A percentile compares a stretch with the other conserved stretches of the same genome.
These are phyloP conservation scores for Aspergillus thermomutatus DNA, from an alignment of 2,329 filamentous ascomycete species.

Conservation along the genomic window DNA sequence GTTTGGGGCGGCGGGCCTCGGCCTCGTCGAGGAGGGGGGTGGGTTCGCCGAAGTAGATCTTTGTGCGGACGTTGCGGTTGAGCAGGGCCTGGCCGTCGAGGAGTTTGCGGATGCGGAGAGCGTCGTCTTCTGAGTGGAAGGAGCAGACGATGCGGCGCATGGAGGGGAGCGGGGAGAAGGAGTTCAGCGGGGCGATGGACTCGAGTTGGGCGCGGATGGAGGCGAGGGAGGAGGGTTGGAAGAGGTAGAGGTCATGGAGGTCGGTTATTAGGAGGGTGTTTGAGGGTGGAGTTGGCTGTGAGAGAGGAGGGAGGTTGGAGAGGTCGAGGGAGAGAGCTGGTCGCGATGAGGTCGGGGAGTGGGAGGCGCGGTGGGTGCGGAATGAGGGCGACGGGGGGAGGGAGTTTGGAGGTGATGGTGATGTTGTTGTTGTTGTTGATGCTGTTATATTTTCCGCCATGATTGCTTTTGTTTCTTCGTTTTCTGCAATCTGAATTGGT, in stretches of 20 bases:
- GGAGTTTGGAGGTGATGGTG: constrained; percentile 19
- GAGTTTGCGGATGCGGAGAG: constrained; percentile 41
- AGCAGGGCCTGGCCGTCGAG: constrained; percentile 40
- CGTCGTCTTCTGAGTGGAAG: constrained; percentile 42
- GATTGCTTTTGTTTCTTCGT: background rate
- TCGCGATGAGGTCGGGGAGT: constrained; percentile 26
- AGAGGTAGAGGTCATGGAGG: constrained; percentile 44
- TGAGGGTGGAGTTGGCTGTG: constrained; percentile 44
- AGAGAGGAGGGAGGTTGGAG: constrained; percentile 43
- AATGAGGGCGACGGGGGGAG: constrained; percentile 26
- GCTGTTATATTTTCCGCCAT: background rate
- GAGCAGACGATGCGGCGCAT: constrained; percentile 51
- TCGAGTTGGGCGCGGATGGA: constrained; percentile 43
- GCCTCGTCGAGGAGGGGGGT: no score
- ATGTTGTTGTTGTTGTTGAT: constrained; percentile 18
- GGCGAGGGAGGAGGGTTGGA: constrained; percentile 44
- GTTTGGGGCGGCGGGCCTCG: no score
- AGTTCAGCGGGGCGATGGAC: constrained; percentile 43
- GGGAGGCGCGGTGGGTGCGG: constrained; percentile 17
- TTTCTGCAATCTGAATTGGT: constrained; percentile 4
- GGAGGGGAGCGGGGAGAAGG: constrained; percentile 50
- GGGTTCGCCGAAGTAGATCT: constrained; percentile 52
- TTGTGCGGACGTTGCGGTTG: constrained; percentile 31
- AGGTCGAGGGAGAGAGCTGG: constrained; percentile 46
- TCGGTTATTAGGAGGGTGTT: constrained; percentile 52